Evolutionary conservation across 2,329 filamentous ascomycete genomes (phyloP), one percentile per base, ranked within the genome.

Genomic region (Talaromyces islandicus): DNA sequence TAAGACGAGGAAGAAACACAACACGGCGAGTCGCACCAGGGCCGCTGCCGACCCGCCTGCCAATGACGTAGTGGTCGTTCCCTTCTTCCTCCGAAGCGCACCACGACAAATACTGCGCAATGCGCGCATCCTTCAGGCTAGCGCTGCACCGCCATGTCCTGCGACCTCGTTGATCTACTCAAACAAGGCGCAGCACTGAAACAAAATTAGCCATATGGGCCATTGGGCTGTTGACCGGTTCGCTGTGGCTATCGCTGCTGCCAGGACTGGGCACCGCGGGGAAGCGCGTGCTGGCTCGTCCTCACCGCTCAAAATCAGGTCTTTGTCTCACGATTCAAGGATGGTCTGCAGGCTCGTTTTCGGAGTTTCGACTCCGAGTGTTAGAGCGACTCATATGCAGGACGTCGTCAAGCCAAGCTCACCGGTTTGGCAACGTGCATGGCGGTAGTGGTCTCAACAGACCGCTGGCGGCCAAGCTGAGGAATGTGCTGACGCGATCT

Each of bases 21-120:
- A 46, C 35, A 38, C 9, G 43, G 43, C 21, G 19, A 46, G 21
- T 46, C 43, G 21, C 43, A 24, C n/a, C 43, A 46, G 17, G 32
- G 58, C 54, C 48, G 25, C 55, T 54, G 55, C 54, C n/a, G n/a
- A n/a, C n/a, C 54, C 59, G 55, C 50, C 55, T 54, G 48, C 48
- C 48, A 54, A 51, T 60, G 59, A 60, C 59, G 59, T 60, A 60
- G 54, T 25, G 43, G 43, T 9, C 43, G n/a, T 46, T 46, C 43
- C n/a, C 43, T 27, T 27, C 25, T 27, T 27, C 25, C 25, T 46
- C 19, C 43, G 43, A 27, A 10, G 9, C 7, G 48, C 58, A 46
- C 43, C 43, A 46, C 43, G 9, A 4, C 12, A 14, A 14, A 12
- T 14, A 12, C 11, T 32, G 10, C 1, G 11, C 9, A 1, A 9